Base-by-base conservation (phyloP, 2,329 filamentous ascomycete species). In the Biscogniauxia sp. region DNA sequence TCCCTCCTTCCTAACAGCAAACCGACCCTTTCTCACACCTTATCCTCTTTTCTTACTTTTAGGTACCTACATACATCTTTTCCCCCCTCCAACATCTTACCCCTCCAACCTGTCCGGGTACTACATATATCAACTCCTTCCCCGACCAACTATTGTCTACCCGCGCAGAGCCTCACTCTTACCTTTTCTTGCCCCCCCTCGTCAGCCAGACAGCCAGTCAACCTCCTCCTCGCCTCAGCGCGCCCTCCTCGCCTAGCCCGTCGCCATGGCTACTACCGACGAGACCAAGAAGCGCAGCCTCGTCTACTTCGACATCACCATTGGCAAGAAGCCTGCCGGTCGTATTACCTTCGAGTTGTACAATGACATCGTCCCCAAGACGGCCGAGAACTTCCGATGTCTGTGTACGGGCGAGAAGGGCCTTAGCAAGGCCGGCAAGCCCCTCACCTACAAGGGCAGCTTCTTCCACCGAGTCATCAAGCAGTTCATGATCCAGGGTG, bases 401-500 rank as follows among this genome's bases (percentile, higher is more conserved):
- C 87, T 97, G 64, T 97, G 93, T 82, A 97, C 94, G 0, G 94
- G 94, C 68, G 94, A 98, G 82, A 97, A 97, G 80, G 94, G 94
- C 63, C 70, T 84, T 23, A 91, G 92, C 68, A 91, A 91, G 74
- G 78, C 85, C 28, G 93, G 93, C 75, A 93, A 93, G 79, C 90
- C 89, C 53, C 84, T 99, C 57, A 90, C 92, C 82, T 99, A 92
- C 86, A 97, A 97, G 83, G 90, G 92, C 69, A 96, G 91, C 63
- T 82, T 81, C 69, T 98, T 99, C 83, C 94, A 99, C 82, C 91
- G 94, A 56, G 91, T 99, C 66, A 99, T 99, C 81, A 97, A 97
- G 83, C 86, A 91, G 72, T 99, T 99, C 79, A 98, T 99, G 94
- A 95, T 97, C 73, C 91, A 97, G 80, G 93, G 95, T 73, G 94